These are phyloP conservation scores for Yarrowia bubula DNA, from an alignment of 805 yeast species.

Conservation along the genomic window DNA sequence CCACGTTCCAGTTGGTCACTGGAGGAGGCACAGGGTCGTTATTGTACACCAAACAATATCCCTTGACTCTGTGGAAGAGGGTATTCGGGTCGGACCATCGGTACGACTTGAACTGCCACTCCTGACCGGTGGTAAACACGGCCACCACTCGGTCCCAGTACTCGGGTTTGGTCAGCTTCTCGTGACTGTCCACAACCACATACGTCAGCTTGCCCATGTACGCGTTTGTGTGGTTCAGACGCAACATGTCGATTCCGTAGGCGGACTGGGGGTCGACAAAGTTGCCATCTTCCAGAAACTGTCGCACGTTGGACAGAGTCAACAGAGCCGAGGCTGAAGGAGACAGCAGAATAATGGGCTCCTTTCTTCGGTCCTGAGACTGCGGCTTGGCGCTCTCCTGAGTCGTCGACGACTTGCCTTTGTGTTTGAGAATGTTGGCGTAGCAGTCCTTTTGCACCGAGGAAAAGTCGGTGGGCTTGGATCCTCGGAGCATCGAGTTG, in stretches of 20 bases:
- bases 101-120: constrained; percentile 93
- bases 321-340: constrained; percentile 76
- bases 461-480: constrained; percentile 40
- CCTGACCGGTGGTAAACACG: constrained; percentile 93
- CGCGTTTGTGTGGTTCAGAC: constrained; percentile 42
- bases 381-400: not conserved
- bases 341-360: constrained; percentile 72
- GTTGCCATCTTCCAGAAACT: constrained; percentile 70
- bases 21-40: constrained; percentile 78
- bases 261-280: constrained; percentile 46
- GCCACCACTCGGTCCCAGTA: constrained; percentile 98
- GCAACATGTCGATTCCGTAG: constrained; percentile 22
- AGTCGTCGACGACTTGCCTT: constrained; percentile 30
- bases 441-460: constrained; percentile 41
- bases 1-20: constrained; percentile 85
- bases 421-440: constrained; percentile 34
- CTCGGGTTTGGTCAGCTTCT: constrained; percentile 85
- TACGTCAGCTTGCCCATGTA: constrained; percentile 61
- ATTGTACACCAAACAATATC: constrained; percentile 71
- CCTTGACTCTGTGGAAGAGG: constrained; percentile 79
- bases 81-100: constrained; percentile 76
- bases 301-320: constrained; percentile 62
- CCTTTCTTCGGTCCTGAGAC: constrained; percentile 34
- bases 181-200: constrained; percentile 84
- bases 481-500: constrained; percentile 43